A percentile compares a stretch with the other conserved stretches of the same genome.
These are phyloP conservation scores for Middelhovenomyces tepae DNA, from an alignment of 805 yeast species.

Conservation along the genomic window DNA sequence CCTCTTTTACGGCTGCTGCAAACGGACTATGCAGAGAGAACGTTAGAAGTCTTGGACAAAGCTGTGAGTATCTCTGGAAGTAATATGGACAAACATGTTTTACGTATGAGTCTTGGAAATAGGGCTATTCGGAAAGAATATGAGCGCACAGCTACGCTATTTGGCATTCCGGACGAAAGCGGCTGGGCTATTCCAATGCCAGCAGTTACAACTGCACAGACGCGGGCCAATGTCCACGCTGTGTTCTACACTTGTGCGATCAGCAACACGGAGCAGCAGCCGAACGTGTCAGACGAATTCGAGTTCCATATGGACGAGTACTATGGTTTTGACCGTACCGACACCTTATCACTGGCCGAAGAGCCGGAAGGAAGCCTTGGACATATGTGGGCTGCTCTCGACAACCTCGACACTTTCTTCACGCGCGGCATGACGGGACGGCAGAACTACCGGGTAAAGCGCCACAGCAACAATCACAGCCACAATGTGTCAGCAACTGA, in stretches of 20 bases:
- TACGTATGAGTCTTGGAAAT: conserved; percentile 87
- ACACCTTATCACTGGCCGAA: conserved; percentile 41
- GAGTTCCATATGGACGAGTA: conserved; percentile 57
- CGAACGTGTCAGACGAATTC: conserved; percentile 17
- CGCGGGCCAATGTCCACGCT: conserved; percentile 90
- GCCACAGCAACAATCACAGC: conserved; percentile 28
- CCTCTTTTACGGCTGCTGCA: conserved; percentile 72
- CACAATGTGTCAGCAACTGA: conserved; percentile 46
- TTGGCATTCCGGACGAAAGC: conserved; percentile 88
- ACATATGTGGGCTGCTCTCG: conserved; percentile 88
- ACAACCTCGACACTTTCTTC: conserved; percentile 81
- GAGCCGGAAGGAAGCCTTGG: conserved; percentile 53
- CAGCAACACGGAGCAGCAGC: conserved; percentile 8
- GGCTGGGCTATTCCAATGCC: conserved; percentile 99
- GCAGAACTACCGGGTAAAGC: too few species aligned
- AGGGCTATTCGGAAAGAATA: conserved; percentile 67
- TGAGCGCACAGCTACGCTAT: conserved; percentile 78
- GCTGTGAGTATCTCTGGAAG: conserved; percentile 81
- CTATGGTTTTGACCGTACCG: conserved; percentile 32
- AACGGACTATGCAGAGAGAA: conserved; percentile 83
- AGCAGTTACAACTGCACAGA: conserved; percentile 75
- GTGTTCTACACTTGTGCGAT: conserved; percentile 79
- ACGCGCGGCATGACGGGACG: conserved; percentile 41
- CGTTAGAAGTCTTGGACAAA: conserved; percentile 83
- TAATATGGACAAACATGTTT: conserved; percentile 80